Percentiles rank a stretch among this genome's conserved stretches.
phyloP scores from a whole-genome alignment of 1,284 basidiomycete species.

The Austroboletus niveus region DNA sequence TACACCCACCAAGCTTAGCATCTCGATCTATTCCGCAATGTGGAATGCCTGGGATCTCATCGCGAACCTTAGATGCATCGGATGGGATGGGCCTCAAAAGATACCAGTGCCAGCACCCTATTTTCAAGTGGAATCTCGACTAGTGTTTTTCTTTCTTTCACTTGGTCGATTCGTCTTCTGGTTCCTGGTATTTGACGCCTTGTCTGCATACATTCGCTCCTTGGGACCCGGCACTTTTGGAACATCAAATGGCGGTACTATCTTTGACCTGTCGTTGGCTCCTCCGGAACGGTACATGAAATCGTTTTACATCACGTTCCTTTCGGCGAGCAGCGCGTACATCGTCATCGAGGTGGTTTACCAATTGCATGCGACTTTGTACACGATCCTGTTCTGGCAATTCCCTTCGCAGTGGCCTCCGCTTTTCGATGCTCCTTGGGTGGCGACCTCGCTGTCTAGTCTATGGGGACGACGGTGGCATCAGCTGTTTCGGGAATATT shows the following conservation, averaged over 20 bases:
- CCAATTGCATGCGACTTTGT: slow-evolving; percentile 41
- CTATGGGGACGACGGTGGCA: slow-evolving; percentile 51
- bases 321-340: slow-evolving; percentile 43
- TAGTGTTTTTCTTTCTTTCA: slow-evolving; percentile 7
- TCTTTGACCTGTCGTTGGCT: slow-evolving; percentile 48
- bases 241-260: slow-evolving; percentile 38
- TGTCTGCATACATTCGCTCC: not conserved
- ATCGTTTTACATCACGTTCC: slow-evolving; percentile 40
- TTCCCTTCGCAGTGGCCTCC: slow-evolving; percentile 41
- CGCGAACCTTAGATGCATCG: slow-evolving; percentile 26
- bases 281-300: slow-evolving; percentile 42
- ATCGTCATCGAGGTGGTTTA: slow-evolving; percentile 43
- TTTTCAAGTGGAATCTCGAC: slow-evolving; percentile 20
- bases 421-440: slow-evolving; percentile 41
- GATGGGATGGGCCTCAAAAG: slow-evolving; percentile 22
- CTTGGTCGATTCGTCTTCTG: not conserved
- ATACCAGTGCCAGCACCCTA: slow-evolving; percentile 9
- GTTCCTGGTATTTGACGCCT: not conserved
- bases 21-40: slow-evolving; percentile 12
- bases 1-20: not conserved
- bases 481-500: slow-evolving; percentile 40
- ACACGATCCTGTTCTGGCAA: slow-evolving; percentile 38
- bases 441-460: slow-evolving; percentile 36
- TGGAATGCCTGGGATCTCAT: slow-evolving; percentile 32
- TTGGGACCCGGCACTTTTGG: slow-evolving; percentile 27